phyloP scores from a whole-genome alignment of 768 basidiomycete species.

The Flagelloscypha sp. region DNA sequence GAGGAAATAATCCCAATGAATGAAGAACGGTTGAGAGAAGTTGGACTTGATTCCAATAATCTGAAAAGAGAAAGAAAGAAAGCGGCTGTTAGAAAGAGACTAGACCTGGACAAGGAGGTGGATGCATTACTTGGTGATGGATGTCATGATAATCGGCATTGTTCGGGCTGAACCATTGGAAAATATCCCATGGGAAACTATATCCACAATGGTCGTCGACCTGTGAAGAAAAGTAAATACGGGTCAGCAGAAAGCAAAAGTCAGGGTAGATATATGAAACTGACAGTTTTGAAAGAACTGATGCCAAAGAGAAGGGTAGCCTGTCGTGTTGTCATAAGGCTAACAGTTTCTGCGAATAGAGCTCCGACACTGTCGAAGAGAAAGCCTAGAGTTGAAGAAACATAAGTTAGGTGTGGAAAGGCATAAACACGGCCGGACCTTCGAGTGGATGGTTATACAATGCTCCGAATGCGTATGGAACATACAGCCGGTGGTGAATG shows the following conservation, averaged over 20 bases:
- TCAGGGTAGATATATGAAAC: too few species aligned
- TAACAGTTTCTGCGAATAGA: constrained; percentile 59
- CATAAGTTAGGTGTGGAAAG: too few species aligned
- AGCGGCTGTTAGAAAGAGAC: background rate
- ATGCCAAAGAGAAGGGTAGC: constrained; percentile 75
- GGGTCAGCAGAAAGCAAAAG: too few species aligned
- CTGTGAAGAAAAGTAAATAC: too few species aligned
- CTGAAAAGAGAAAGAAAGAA: constrained; percentile 21
- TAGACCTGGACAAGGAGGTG: background rate
- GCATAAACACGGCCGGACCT: too few species aligned
- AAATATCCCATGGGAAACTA: constrained; percentile 80
- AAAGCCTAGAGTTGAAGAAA: too few species aligned
- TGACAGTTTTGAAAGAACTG: constrained; percentile 88
- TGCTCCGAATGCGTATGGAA: constrained; percentile 94
- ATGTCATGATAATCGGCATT: constrained; percentile 98
- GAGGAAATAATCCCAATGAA: constrained; percentile 85
- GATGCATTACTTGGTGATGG: constrained; percentile 73
- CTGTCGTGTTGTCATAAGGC: constrained; percentile 72
- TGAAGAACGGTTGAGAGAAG: constrained; percentile 92
- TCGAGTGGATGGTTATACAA: constrained; percentile 97
- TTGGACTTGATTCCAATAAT: constrained; percentile 88
- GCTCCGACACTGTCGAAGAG: constrained; percentile 81
- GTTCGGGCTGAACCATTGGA: constrained; percentile 78
- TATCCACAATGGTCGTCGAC: constrained; percentile 95
- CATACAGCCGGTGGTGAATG: constrained; percentile 91